Conservation (phyloP, 805 yeast species). For the Candida khao-thaluensis region DNA sequence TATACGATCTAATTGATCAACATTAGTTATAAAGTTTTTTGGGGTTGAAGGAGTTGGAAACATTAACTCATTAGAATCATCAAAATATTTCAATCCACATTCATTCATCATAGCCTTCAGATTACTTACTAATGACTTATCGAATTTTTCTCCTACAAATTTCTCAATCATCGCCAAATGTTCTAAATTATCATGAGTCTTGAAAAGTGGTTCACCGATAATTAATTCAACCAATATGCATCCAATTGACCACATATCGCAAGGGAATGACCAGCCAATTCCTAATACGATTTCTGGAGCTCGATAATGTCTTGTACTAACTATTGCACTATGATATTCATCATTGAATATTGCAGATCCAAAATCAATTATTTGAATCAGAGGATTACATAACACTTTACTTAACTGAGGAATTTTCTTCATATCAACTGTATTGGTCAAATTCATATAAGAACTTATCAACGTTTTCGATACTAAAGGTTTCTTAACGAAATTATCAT, state of each 20-base stretch:
- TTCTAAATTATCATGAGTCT: slow-evolving; percentile 91
- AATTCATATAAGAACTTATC: slow-evolving; percentile 31
- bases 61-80: slow-evolving; percentile 11
- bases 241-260: slow-evolving; percentile 97
- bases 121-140: slow-evolving; percentile 36
- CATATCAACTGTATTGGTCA: slow-evolving; percentile 16
- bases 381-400: slow-evolving; percentile 68
- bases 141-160: slow-evolving; percentile 58
- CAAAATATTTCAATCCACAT: slow-evolving; percentile 39
- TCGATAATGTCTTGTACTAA: slow-evolving; percentile 92
- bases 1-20: slow-evolving; percentile 40
- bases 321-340: slow-evolving; percentile 89
- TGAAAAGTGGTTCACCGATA: slow-evolving; percentile 92
- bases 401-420: slow-evolving; percentile 32
- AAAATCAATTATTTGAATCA: slow-evolving; percentile 88
- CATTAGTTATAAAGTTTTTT: slow-evolving; percentile 36
- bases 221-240: slow-evolving; percentile 88
- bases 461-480: slow-evolving; percentile 33
- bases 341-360: slow-evolving; percentile 96
- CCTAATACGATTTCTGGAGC: slow-evolving; percentile 97
- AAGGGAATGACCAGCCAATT: slow-evolving; percentile 94
- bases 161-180: slow-evolving; percentile 95
- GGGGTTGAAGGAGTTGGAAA: slow-evolving; percentile 43
- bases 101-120: slow-evolving; percentile 38
- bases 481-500: slow-evolving; percentile 46